Percentiles rank a stretch among this genome's conserved stretches.
Evolutionary conservation across 2,329 filamentous ascomycete species (phyloP).

Genomic region (Chaetomiaceae sp.): DNA sequence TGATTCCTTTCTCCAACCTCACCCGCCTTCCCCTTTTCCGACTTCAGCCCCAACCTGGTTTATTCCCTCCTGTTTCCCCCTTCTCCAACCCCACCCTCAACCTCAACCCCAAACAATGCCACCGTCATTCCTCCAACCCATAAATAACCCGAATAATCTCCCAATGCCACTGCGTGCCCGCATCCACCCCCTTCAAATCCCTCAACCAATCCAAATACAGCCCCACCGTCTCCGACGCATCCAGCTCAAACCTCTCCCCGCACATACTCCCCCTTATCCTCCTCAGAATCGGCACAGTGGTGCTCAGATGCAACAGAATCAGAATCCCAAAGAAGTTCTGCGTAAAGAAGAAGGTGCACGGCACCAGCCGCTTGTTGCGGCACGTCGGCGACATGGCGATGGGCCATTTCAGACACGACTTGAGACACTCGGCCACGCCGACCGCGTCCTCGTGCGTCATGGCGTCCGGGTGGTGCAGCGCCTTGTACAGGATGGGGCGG

Average conservation of each 20-base stretch:
- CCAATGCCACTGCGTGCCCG: conserved; percentile 54
- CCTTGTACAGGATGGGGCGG: conserved; percentile 57
- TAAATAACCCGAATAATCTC: conserved; percentile 46
- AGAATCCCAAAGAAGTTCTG: conserved; percentile 58
- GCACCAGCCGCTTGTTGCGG: conserved; percentile 54
- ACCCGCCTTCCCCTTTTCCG: too few species aligned
- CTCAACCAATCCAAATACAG: conserved; percentile 57
- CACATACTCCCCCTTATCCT: conserved; percentile 47
- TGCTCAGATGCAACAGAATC: conserved; percentile 51
- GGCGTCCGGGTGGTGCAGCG: conserved; percentile 51
- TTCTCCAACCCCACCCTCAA: background rate
- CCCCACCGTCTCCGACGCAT: conserved; percentile 45
- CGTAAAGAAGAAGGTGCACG: conserved; percentile 57
- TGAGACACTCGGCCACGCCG: conserved; percentile 53
- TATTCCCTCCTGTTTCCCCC: background rate
- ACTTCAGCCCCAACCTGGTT: too few species aligned
- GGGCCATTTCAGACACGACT: conserved; percentile 56
- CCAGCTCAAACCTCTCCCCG: conserved; percentile 46
- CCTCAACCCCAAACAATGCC: background rate
- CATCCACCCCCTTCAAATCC: conserved; percentile 52
- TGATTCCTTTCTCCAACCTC: too few species aligned
- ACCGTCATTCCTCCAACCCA: conserved; percentile 31
- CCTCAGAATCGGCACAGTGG: conserved; percentile 46
- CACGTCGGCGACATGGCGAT: conserved; percentile 53
- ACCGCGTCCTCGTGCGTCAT: conserved; percentile 51